Conservation (phyloP, 78 protist genomes). For the Pelomyxa schiedti region DNA sequence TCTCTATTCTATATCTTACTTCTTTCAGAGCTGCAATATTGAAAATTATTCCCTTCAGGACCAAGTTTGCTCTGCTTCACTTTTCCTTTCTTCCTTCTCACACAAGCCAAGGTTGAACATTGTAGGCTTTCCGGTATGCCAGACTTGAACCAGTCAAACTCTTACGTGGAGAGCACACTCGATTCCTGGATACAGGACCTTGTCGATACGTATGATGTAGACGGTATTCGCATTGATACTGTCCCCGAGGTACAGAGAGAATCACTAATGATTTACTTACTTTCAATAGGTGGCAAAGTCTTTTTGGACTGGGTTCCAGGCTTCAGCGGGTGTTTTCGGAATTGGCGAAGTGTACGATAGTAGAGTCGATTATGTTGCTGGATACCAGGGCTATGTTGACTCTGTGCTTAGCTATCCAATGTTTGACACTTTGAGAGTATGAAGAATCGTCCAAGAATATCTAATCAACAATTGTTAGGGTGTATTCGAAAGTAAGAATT, state of each 20-base stretch:
- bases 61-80: too few species aligned
- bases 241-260: too few species aligned
- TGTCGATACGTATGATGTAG: constrained; percentile 18
- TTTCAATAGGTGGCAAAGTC: constrained; percentile 14
- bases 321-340: constrained; percentile 7
- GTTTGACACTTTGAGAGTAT: constrained; percentile 35
- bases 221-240: constrained; percentile 62
- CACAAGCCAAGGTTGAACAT: constrained; percentile 1
- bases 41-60: too few species aligned
- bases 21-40: too few species aligned
- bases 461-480: too few species aligned
- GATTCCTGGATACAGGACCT: background rate
- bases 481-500: too few species aligned
- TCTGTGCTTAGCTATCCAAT: constrained; percentile 47
- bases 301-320: constrained; percentile 2
- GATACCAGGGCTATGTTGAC: constrained; percentile 19
- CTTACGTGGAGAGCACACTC: constrained; percentile 17
- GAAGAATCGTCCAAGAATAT: too few species aligned
- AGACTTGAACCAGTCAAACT: constrained; percentile 41
- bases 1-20: too few species aligned
- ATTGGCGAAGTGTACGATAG: constrained; percentile 60
- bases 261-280: too few species aligned
- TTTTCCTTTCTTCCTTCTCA: too few species aligned
- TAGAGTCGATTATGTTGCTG: background rate
- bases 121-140: constrained; percentile 55